Evolutionary conservation across 2,329 filamentous ascomycete species (phyloP).

Genomic region (Knoxdaviesia capensis): DNA sequence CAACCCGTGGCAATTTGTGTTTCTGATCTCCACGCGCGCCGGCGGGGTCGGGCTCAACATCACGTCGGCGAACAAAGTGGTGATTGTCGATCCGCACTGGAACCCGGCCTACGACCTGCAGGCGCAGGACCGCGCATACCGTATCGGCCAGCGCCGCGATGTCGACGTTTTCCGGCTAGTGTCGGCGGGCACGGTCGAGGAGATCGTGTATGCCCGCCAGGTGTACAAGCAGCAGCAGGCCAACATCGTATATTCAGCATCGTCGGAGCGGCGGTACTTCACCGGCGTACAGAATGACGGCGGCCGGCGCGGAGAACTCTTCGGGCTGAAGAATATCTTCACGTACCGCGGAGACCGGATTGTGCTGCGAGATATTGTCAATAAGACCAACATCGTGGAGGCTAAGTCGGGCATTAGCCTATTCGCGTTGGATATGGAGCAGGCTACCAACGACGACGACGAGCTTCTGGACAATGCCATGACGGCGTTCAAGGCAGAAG

Average conservation of each 20-base stretch:
- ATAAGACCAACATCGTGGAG: constrained; percentile 95
- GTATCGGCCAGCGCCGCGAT: constrained; percentile 80
- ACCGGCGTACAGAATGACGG: constrained; percentile 76
- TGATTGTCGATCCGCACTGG: constrained; percentile 95
- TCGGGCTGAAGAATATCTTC: constrained; percentile 75
- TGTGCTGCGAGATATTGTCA: constrained; percentile 83
- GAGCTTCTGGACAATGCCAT: constrained; percentile 8
- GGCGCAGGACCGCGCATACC: constrained; percentile 87
- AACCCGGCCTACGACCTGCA: constrained; percentile 90
- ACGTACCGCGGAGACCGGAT: constrained; percentile 61
- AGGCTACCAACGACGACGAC: constrained; percentile 33
- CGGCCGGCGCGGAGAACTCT: constrained; percentile 78
- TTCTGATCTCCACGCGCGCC: constrained; percentile 83
- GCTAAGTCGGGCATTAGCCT: constrained; percentile 69
- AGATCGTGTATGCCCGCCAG: constrained; percentile 90
- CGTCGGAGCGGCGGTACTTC: constrained; percentile 83
- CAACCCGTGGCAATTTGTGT: constrained; percentile 74
- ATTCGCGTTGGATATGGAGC: constrained; percentile 52
- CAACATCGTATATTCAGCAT: constrained; percentile 91
- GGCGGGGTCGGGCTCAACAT: constrained; percentile 93
- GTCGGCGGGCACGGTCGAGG: constrained; percentile 81
- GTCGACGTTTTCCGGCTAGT: constrained; percentile 91
- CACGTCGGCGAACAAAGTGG: constrained; percentile 92
- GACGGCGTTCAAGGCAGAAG: constrained; percentile 21
- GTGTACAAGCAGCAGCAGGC: constrained; percentile 99